Base-by-base conservation (phyloP, 441 rosid species). In the Rhodomyrtus psidioides region DNA sequence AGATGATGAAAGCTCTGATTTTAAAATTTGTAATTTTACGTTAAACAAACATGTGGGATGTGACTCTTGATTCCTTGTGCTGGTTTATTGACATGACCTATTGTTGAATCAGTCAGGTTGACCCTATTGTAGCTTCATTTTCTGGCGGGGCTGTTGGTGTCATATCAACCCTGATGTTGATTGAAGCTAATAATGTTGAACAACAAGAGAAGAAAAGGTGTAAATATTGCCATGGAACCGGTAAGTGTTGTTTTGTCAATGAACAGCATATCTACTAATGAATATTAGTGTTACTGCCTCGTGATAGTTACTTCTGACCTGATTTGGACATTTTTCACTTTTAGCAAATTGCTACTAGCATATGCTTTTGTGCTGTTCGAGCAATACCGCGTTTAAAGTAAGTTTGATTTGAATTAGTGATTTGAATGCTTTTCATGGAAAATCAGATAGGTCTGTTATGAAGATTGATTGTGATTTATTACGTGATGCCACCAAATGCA, bases 141-240 rank as follows among this genome's bases (percentile, higher is more conserved):
- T 94, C 98, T 24, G 99, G 99, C 9, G 99, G 99, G 24, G 97
- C 98, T 24, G 98, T 97, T 13, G 99, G 99, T 81, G 99, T 97
- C 65, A 96, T 97, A 84, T 97, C 99, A n/a, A 93, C 98, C 70
- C 91, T 97, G 91, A 97, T 97, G 99, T 84, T 97, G 84, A 94
- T 96, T 83, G 99, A 96, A 92, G 97, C 88, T 60, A 97, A 94
- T 89, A 96, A 96, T 89, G 98, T 97, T 53, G 95, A 96, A 90
- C 95, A 90, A 83, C 99, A 97, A 89, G 97, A 95, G 94, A 96
- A 94, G 93, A 97, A 95, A 91, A 92, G 98, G 90, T 97, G 99
- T 91, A 95, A 92, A 92, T 97, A 97, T 90, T 97, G 99, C 91
- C 92, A 90, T 86, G 98, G 99, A 91, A 94, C 94, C 82, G 99